Evolutionary conservation across 1,284 basidiomycete genomes (phyloP).

Genomic region (Spongispora temasekensis): DNA sequence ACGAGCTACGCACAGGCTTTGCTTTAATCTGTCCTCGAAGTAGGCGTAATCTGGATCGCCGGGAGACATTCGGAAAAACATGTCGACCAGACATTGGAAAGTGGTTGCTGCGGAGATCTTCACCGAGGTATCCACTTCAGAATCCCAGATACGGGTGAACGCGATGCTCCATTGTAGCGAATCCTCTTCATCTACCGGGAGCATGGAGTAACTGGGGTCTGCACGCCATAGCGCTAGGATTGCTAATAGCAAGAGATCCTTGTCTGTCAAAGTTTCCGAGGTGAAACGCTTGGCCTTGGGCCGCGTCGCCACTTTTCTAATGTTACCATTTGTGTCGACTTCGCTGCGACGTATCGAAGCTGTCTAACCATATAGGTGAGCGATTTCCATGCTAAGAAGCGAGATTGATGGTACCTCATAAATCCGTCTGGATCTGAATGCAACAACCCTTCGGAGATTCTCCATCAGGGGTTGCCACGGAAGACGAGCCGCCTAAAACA

Average conservation of each 20-base stretch:
- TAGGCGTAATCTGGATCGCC: slow-evolving; percentile 39
- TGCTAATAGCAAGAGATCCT: slow-evolving; percentile 65
- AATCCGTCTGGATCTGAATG: slow-evolving; percentile 53
- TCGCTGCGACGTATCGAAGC: slow-evolving; percentile 53
- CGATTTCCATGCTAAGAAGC: slow-evolving; percentile 9
- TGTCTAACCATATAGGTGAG: slow-evolving; percentile 38
- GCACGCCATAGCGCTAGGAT: slow-evolving; percentile 69
- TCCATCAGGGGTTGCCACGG: slow-evolving; percentile 59
- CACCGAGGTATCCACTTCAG: slow-evolving; percentile 60
- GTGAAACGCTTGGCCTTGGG: slow-evolving; percentile 62
- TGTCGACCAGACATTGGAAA: slow-evolving; percentile 49
- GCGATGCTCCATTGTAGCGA: slow-evolving; percentile 48
- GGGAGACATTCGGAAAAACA: slow-evolving; percentile 45
- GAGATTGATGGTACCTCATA: slow-evolving; percentile 47
- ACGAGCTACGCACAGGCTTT: slow-evolving; percentile 24
- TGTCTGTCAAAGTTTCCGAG: slow-evolving; percentile 60
- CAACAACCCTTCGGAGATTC: slow-evolving; percentile 46
- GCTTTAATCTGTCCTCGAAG: slow-evolving; percentile 41
- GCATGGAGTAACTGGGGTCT: slow-evolving; percentile 51
- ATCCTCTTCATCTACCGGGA: slow-evolving; percentile 33
- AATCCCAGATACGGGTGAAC: slow-evolving; percentile 57
- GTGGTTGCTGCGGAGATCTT: slow-evolving; percentile 58
- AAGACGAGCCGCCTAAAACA: slow-evolving; percentile 50
- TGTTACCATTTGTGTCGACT: slow-evolving; percentile 54
- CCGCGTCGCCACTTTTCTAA: slow-evolving; percentile 53